phyloP scores from a whole-genome alignment of 2,329 filamentous ascomycete genomes.

The Endocalyx cinctus region DNA sequence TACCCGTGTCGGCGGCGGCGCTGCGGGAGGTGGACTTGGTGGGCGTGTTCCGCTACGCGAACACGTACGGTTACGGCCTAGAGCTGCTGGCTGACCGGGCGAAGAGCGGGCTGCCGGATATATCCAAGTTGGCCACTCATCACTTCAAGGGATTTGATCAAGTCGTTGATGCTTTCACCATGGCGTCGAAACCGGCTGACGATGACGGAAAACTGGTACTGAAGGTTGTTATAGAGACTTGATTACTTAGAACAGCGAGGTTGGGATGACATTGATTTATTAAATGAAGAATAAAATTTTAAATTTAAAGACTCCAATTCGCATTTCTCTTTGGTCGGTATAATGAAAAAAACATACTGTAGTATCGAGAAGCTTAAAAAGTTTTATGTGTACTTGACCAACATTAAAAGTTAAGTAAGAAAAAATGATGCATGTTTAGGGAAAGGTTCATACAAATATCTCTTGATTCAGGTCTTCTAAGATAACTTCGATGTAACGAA shows the following conservation, averaged over 20 bases:
- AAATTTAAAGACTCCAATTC: too few species aligned
- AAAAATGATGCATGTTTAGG: too few species aligned
- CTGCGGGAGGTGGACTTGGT: slow-evolving; percentile 72
- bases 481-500: too few species aligned
- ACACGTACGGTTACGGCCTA: slow-evolving; percentile 61
- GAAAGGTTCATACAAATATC: too few species aligned
- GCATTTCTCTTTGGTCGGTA: too few species aligned
- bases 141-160: slow-evolving; percentile 58
- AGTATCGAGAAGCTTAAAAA: too few species aligned
- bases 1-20: slow-evolving; percentile 68
- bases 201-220: slow-evolving; percentile 65
- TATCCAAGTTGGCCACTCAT: slow-evolving; percentile 68
- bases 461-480: too few species aligned
- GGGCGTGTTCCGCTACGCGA: slow-evolving; percentile 74
- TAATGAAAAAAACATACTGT: too few species aligned
- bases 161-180: slow-evolving; percentile 64
- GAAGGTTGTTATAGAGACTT: slow-evolving; percentile 62
- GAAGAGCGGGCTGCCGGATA: slow-evolving; percentile 54
- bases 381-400: too few species aligned
- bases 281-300: too few species aligned
- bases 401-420: too few species aligned
- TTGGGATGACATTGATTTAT: not conserved
- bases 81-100: slow-evolving; percentile 43
- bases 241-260: not conserved
- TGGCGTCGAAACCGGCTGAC: slow-evolving; percentile 68